phyloP scores from a whole-genome alignment of 1,139 yeast genomes.

The Suhomyces terraborum region DNA sequence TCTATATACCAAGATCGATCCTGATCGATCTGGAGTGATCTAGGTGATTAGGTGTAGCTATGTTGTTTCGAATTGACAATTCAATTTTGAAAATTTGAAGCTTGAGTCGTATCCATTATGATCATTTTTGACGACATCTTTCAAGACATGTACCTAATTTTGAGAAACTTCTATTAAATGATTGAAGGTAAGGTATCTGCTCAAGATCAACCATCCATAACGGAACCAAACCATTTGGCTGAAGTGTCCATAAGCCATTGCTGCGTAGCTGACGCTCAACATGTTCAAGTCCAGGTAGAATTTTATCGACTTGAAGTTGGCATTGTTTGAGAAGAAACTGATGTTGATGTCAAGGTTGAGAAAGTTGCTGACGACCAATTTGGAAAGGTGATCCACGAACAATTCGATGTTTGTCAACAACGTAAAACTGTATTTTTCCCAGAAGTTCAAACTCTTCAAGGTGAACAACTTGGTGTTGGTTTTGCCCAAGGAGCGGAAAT shows the following conservation, averaged over 20 bases:
- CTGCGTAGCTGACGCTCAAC: conserved; percentile 61
- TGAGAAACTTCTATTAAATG: conserved; percentile 48
- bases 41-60: not conserved
- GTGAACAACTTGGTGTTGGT: conserved; percentile 30
- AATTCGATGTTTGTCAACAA: conserved; percentile 49
- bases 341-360: conserved; percentile 43
- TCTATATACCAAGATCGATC: conserved; percentile 4
- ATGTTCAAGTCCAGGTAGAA: conserved; percentile 58
- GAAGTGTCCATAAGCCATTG: conserved; percentile 82
- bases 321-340: conserved; percentile 37
- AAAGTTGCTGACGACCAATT: conserved; percentile 33
- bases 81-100: too few relatives aligned
- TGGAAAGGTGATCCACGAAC: conserved; percentile 37
- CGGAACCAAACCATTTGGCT: conserved; percentile 97
- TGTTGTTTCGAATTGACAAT: too few relatives aligned
- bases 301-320: conserved; percentile 32
- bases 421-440: conserved; percentile 55
- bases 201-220: conserved; percentile 79
- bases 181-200: conserved; percentile 75
- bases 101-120: too few relatives aligned
- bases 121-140: too few relatives aligned
- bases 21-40: conserved; percentile 3
- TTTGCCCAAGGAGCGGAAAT: conserved; percentile 17
- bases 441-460: conserved; percentile 48
- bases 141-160: not conserved